Base-by-base conservation (phyloP, 768 basidiomycete species). In the Tephrocybe rancida region DNA sequence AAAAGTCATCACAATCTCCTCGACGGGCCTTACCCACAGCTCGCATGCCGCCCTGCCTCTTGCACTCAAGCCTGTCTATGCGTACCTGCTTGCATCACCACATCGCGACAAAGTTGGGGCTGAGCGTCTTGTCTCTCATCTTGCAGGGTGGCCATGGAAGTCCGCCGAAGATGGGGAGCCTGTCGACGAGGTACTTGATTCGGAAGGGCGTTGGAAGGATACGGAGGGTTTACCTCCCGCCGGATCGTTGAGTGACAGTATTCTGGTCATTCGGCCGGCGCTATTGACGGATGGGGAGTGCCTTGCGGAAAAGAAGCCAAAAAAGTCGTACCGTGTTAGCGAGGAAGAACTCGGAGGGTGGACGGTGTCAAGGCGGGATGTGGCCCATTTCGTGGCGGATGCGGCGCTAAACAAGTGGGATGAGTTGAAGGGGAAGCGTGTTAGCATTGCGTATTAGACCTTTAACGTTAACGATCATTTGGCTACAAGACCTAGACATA, bases 341-440 rank as follows among this genome's bases (percentile, higher is more conserved):
- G 79, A 74, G 26, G 70, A 63, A 16, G 75, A 81, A 21, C 7
- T 81, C 9, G 64, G 67, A 2, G 72, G 71, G 6, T 88, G 75
- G 61, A 78, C 77, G 19, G 63, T 88, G 5, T 84, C 85, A 34
- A 75, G 87, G 62, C 74, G 70, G 61, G 87, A 88, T 62, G 82
- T 85, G 1, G 83, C 81, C 0, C 84, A 88, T 68, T 88, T 87
- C 65, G 61, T 88, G 13, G 79, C 75, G 2, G 78, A 86, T 44
- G 73, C 67, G 0, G 59, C 78, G 19, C 45, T 74, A 21, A 69
- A 70, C 45, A 61, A 75, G 22, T 86, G 86, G 87, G 64, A 73
- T 10, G 70, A 81, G 47, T 85, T 73, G 71, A 68, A 74, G 56
- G 79, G 80, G 22, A 83, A 82, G 63, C 62, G 72, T 18, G 70